Evolutionary conservation across 306 rosid genomes (phyloP), one percentile per base, ranked within the genome.

Genomic region (Prunus mira): DNA sequence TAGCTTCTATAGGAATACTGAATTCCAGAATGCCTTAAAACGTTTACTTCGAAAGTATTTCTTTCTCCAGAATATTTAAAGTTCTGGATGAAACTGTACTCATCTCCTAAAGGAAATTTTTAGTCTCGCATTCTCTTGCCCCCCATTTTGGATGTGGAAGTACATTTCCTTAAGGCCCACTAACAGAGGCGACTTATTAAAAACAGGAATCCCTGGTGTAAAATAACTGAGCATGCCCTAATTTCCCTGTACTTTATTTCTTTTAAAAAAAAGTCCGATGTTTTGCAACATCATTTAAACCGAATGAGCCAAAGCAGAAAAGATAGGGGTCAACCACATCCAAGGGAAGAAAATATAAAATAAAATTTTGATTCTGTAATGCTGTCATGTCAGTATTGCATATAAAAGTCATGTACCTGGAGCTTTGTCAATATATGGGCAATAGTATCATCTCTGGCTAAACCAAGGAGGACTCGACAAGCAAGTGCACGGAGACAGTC

Each of bases 401-500:
- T 27, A 20, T 18, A 77, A 7, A 45, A 69, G 55, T 32, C 67
- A 63, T 34, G 68, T 80, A 96, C 99, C 99, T 96, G 99, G 76
- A 96, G 98, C 81, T 88, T 96, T 52, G 99, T 96, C 87, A 96
- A 86, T 84, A 93, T 96, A 78, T 96, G 98, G 3, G 99, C 99
- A 79, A 96, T 92, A 7, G 93, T 75, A 85, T 92, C 89, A 80
- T 96, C 99, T 84, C 98, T 92, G 34, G 99, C 99, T 82, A 96
- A 87, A 66, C 99, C 99, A 82, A 96, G 99, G 27, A 96, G 78
- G 34, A 93, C 98, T 58, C 99, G 93, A 60, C 99, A 96, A 24
- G 98, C 92, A 65, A 96, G 91, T 38, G 99, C 99, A 67, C 99
- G 98, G 18, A 96, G 93, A 78, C 99, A 96, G 73, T 96, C 99